Percentiles rank a stretch among this genome's conserved stretches.
phyloP scores from a whole-genome alignment of 1,284 basidiomycete genomes.

The Ganoderma lingzhi region DNA sequence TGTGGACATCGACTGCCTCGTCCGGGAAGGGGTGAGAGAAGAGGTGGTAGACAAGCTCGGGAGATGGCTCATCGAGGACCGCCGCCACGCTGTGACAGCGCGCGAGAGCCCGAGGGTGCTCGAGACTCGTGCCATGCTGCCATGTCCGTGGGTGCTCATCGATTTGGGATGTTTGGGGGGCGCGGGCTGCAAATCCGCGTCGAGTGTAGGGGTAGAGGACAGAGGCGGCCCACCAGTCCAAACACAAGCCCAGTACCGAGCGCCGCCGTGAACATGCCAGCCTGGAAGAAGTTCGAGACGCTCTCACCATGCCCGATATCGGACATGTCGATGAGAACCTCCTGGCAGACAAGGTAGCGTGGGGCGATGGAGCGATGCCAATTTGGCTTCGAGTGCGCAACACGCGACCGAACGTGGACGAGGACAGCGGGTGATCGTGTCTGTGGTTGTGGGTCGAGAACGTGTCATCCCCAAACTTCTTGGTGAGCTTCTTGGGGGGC shows the following conservation, averaged over 20 bases:
- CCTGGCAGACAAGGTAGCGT: constrained; percentile 22
- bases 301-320: constrained; percentile 25
- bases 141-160: constrained; percentile 21
- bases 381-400: constrained; percentile 36
- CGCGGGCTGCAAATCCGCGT: constrained; percentile 7
- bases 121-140: constrained; percentile 22
- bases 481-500: constrained; percentile 28
- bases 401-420: constrained; percentile 16
- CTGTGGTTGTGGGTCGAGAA: constrained; percentile 19
- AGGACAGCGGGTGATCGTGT: constrained; percentile 20
- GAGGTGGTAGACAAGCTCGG: constrained; percentile 22
- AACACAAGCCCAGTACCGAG: constrained; percentile 42
- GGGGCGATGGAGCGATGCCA: constrained; percentile 27
- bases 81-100: constrained; percentile 35
- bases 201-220: constrained; percentile 7
- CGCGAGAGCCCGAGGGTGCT: constrained; percentile 31
- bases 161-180: constrained; percentile 9
- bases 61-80: constrained; percentile 35
- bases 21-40: constrained; percentile 16
- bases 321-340: constrained; percentile 30
- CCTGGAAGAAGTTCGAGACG: constrained; percentile 12
- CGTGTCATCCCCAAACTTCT: constrained; percentile 32
- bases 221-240: constrained; percentile 32
- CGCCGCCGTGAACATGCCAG: constrained; percentile 43
- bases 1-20: constrained; percentile 1